These are phyloP conservation scores for Pilatotrama ljubarskyi DNA, from an alignment of 768 basidiomycete genomes.

Conservation along the genomic window DNA sequence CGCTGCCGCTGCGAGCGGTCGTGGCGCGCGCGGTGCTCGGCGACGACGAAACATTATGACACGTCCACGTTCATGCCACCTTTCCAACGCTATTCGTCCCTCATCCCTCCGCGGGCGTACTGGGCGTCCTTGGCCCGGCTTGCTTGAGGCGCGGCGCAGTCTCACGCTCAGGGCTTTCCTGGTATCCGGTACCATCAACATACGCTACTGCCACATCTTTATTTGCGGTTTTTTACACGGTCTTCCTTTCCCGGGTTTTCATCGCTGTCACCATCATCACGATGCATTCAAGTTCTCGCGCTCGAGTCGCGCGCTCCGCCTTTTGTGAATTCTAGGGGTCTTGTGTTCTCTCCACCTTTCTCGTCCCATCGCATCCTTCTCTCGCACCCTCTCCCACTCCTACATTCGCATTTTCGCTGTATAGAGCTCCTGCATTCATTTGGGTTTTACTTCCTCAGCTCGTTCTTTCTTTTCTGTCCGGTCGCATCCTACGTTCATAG, in stretches of 20 bases:
- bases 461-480: not conserved
- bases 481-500: too few species aligned
- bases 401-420: not conserved
- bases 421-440: slow-evolving; percentile 8
- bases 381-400: not conserved
- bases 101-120: not conserved
- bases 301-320: not conserved
- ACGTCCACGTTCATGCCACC: not conserved
- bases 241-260: not conserved
- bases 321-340: not conserved
- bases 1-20: too few species aligned
- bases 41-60: slow-evolving; percentile 1
- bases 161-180: not conserved
- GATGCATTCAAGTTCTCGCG: not conserved
- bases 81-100: not conserved
- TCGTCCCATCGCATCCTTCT: too few species aligned
- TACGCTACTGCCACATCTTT: slow-evolving; percentile 13
- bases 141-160: not conserved
- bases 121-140: not conserved
- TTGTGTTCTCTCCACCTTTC: not conserved
- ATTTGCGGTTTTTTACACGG: not conserved
- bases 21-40: not conserved
- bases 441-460: not conserved
- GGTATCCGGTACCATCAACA: not conserved
- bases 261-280: not conserved